phyloP scores from a whole-genome alignment of 1,139 yeast genomes.

The Yamadazyma dendronema region DNA sequence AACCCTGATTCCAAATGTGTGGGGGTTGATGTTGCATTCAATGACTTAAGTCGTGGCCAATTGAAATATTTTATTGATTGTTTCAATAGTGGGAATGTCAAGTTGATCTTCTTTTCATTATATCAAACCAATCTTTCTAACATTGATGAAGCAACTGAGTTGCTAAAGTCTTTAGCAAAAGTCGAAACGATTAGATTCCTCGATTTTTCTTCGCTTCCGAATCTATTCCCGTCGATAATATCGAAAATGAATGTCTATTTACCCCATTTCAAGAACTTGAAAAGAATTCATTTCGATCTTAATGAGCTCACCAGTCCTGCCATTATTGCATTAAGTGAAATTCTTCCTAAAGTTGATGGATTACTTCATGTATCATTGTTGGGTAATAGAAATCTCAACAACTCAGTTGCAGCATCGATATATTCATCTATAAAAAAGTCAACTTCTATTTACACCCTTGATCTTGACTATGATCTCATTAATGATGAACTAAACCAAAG shows the following conservation, averaged over 20 bases:
- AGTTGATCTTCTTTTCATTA: slow-evolving; percentile 63
- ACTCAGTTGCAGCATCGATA: slow-evolving; percentile 62
- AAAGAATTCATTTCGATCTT: slow-evolving; percentile 76
- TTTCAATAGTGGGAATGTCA: slow-evolving; percentile 34
- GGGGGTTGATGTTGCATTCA: slow-evolving; percentile 85
- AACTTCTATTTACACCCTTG: slow-evolving; percentile 62
- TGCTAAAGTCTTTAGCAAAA: slow-evolving; percentile 51
- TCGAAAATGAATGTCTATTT: slow-evolving; percentile 59
- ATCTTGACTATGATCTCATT: slow-evolving; percentile 66
- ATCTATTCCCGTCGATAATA: slow-evolving; percentile 69
- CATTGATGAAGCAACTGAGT: slow-evolving; percentile 51
- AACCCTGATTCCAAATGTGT: slow-evolving; percentile 53
- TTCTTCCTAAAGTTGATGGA: slow-evolving; percentile 65
- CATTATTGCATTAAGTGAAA: slow-evolving; percentile 65
- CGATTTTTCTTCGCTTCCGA: slow-evolving; percentile 74
- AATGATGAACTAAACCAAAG: slow-evolving; percentile 73
- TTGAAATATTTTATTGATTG: slow-evolving; percentile 49
- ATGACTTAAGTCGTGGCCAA: slow-evolving; percentile 61
- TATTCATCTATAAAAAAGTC: slow-evolving; percentile 72
- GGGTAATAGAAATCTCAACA: slow-evolving; percentile 57
- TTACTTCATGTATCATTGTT: slow-evolving; percentile 74
- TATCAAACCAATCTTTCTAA: slow-evolving; percentile 63
- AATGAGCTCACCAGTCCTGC: slow-evolving; percentile 65
- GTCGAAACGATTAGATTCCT: slow-evolving; percentile 63
- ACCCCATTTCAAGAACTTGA: slow-evolving; percentile 63